Evolutionary conservation across 164 flowering plant genomes (phyloP).

Genomic region (Hamamelis virginiana): DNA sequence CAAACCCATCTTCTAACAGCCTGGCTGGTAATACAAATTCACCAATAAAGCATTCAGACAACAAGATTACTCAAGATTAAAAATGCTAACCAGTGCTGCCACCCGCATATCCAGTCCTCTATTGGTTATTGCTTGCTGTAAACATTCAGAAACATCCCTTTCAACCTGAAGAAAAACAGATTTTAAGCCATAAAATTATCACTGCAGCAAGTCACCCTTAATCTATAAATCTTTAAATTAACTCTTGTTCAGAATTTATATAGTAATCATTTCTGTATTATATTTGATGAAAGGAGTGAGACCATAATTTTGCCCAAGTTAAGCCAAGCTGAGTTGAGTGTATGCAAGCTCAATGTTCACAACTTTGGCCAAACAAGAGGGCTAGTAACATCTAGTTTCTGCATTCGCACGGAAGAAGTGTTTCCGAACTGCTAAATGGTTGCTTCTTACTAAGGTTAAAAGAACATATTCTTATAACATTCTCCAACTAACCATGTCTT

Average conservation of each 20-base stretch:
- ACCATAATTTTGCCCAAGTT: neutral
- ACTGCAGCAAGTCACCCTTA: neutral
- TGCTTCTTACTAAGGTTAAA: neutral
- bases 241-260: neutral
- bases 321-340: neutral
- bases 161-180: conserved; percentile 47
- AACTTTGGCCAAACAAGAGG: neutral
- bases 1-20: too few relatives aligned
- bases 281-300: neutral
- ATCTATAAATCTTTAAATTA: neutral
- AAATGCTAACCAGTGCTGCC: conserved; percentile 59
- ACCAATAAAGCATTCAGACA: neutral
- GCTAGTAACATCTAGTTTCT: neutral
- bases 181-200: neutral
- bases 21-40: too few relatives aligned
- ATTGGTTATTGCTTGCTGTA: conserved; percentile 59
- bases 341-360: neutral
- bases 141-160: conserved; percentile 59
- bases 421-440: neutral
- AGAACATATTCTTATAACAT: neutral
- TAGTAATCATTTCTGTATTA: neutral
- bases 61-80: neutral
- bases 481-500: conserved; percentile 64
- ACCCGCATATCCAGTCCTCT: conserved; percentile 71
- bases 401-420: neutral